Base-by-base conservation (phyloP, 2,329 filamentous ascomycete genomes). In the Coniochaeta sp. region DNA sequence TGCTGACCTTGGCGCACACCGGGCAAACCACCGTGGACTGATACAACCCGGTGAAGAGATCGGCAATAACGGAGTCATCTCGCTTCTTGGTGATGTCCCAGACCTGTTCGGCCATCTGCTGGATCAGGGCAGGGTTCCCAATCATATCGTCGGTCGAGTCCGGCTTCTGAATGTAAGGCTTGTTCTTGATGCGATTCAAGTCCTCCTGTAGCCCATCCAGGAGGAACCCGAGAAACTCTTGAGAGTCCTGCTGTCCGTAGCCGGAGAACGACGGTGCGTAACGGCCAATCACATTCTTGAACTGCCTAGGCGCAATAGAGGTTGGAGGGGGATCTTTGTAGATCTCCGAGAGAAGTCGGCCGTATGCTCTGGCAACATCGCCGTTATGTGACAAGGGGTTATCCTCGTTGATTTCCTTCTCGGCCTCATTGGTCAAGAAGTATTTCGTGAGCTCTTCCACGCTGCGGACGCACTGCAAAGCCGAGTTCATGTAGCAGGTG, bases 401-500 rank as follows among this genome's bases (percentile, higher is more conserved):
- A 55, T 82, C 79, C 45, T 81, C 76, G 67, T 99, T 99, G 58
- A 97, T 78, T 62, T 99, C 92, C 49, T 77, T 73, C 60, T 86
- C 82, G 69, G 89, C 91, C 55, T 85, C 79, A 53, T 84, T 79
- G 49, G 81, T 77, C 48, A 96, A 69, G 68, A 99, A 97, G 68
- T 96, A 99, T 62, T 91, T 85, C 5, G 90, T 92, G 57, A 99
- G 73, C 68, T 99, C 94, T 64, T 96, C 89, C 0, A 96, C 91
- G 60, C 89, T 95, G 49, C 92, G 85, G 49, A 99, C 82, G 66
- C 94, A 99, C 66, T 99, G 94, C 51, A 97, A 75, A 9, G 94
- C 94, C 20, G 92, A 96, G 68, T 97, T 97, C 91, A 97, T 96
- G 71, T 99, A 99, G 70, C 94, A 99, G 0, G 94, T 97, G 63